Evolutionary conservation across 2,329 filamentous ascomycete genomes (phyloP).

Genomic region (Diaporthe sp.): DNA sequence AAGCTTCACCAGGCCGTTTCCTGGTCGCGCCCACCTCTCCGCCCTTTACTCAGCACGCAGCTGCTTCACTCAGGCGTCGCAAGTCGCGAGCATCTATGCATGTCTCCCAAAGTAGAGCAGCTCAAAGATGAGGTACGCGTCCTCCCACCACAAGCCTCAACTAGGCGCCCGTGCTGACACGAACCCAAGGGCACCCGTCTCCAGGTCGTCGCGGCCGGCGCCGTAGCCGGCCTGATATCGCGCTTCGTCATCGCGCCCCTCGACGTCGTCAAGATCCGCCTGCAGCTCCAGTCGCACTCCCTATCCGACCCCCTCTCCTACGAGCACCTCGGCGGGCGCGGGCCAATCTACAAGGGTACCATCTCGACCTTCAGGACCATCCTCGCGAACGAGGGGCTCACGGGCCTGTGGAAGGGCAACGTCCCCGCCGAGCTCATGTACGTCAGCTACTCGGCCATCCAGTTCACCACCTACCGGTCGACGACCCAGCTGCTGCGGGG

Average conservation of each 20-base stretch:
- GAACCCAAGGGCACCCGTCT: conserved; percentile 61
- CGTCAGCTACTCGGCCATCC: conserved; percentile 86
- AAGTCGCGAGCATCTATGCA: conserved; percentile 45
- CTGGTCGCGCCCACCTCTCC: not conserved
- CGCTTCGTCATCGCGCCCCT: conserved; percentile 95
- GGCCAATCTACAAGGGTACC: conserved; percentile 77
- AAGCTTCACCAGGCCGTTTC: not conserved
- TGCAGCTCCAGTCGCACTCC: conserved; percentile 92
- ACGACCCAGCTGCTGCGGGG: conserved; percentile 74
- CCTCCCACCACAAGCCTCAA: not conserved
- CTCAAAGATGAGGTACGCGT: conserved; percentile 68
- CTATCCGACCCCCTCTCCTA: conserved; percentile 77
- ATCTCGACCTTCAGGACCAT: conserved; percentile 81
- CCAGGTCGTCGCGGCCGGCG: conserved; percentile 67
- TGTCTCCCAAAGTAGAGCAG: conserved; percentile 55
- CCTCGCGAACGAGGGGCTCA: conserved; percentile 81
- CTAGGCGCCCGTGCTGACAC: conserved; percentile 1
- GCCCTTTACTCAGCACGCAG: not conserved
- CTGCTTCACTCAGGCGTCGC: not conserved
- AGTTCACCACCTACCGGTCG: conserved; percentile 90
- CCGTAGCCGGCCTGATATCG: conserved; percentile 84
- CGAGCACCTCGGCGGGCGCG: conserved; percentile 53
- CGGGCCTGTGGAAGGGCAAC: conserved; percentile 96
- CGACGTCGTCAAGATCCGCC: conserved; percentile 97
- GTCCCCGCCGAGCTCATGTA: conserved; percentile 96